A percentile compares a stretch with the other conserved stretches of the same genome.
phyloP scores from a whole-genome alignment of 345 rosid species.

The thale cress (Arabidopsis thaliana) region TAIR10.1 NC_003071.7:803501-804000 shows the following conservation, averaged over 20 bases:
- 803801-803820: conserved; percentile 6
- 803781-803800: conserved; percentile 10
- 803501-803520: background rate
- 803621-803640: conserved; percentile 39
- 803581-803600: conserved; percentile 7
- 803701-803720: conserved; percentile 31
- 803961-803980: background rate
- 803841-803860: conserved; percentile 17
- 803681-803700: conserved; percentile 36
- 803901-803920: conserved; percentile 37
- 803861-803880: conserved; percentile 46
- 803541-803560: conserved; percentile 2
- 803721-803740: conserved; percentile 30
- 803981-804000: conserved; percentile 32
- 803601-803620: conserved; percentile 8
- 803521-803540: background rate
- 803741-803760: conserved; percentile 34
- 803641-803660: conserved; percentile 32
- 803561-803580: background rate
- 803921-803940: conserved; percentile 17
- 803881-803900: conserved; percentile 43
- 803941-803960: conserved; percentile 10
- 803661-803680: conserved; percentile 49
- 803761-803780: conserved; percentile 30
- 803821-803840: conserved; percentile 24